Base-by-base conservation (phyloP, 139 green algal species). In the Coelastrella sp. region DNA sequence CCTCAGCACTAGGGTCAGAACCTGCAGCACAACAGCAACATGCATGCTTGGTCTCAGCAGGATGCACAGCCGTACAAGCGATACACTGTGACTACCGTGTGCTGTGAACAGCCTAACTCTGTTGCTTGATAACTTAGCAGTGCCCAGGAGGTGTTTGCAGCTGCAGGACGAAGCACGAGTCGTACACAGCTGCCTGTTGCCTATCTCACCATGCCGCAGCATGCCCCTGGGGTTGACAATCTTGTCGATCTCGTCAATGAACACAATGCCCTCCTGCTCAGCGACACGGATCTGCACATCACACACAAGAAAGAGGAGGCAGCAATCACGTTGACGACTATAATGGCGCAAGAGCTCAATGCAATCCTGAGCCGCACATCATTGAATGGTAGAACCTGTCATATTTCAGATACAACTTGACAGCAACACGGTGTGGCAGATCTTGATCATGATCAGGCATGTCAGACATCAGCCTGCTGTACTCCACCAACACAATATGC, bases 201-300 rank as follows among this genome's bases (percentile, higher is more conserved):
- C 25, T 0, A 20, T 83, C 92, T 78, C 84, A 95, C 92, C 94
- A 85, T 96, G 96, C 73, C 95, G 75, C 20, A 90, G 49, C 65
- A 98, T 96, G 15, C 83, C 87, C 75, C 72, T 93, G 24, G 92
- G 85, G 61, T 92, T 95, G 58, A 99, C 97, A 70, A 99, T 99
- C 95, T 99, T 99, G 92, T 99, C 97, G 61, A 99, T 99, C 94
- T 99, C 97, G 87, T 99, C 97, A 24, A 99, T 99, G 94, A 99
- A 99, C 24, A 99, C 97, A 82, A 99, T 99, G 79, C 97, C 93
- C 72, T 89, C 87, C 60, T 87, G n/a, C 74, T 87, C 82, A 24
- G 82, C 82, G 6, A 85, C 49, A 59, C 74, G 66, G 76, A 96
- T 25, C 85, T 82, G 85, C 35, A 49, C 35, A 49, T 49, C 1